Conservation (phyloP, 768 basidiomycete genomes). For the Suillus variegatus region DNA sequence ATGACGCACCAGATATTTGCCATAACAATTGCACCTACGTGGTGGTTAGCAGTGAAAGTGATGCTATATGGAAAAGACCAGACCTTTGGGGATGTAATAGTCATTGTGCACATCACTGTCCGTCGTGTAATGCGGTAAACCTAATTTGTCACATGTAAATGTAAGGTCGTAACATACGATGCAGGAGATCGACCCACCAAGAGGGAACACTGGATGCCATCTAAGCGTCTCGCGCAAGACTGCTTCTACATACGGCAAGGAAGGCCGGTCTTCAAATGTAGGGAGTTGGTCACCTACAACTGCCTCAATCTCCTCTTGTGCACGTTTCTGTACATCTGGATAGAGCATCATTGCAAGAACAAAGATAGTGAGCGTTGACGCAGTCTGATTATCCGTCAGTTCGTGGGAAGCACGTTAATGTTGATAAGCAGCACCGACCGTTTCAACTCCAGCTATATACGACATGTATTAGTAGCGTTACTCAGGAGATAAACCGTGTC, state of each 20-base stretch:
- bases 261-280: constrained; percentile 25
- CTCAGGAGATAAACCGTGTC: constrained; percentile 1
- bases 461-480: constrained; percentile 10
- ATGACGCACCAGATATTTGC: constrained; percentile 29
- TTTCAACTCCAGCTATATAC: constrained; percentile 29
- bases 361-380: constrained; percentile 33
- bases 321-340: constrained; percentile 36
- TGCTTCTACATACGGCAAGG: constrained; percentile 34
- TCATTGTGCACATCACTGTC: constrained; percentile 28
- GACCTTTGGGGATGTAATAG: constrained; percentile 29
- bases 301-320: constrained; percentile 35
- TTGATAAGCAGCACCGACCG: constrained; percentile 18
- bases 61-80: not conserved
- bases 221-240: constrained; percentile 37
- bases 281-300: constrained; percentile 32
- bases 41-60: constrained; percentile 18
- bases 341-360: constrained; percentile 36
- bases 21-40: constrained; percentile 30
- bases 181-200: constrained; percentile 20
- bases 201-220: constrained; percentile 35
- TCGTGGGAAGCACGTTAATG: not conserved
- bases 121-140: constrained; percentile 30
- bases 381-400: constrained; percentile 24
- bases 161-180: not conserved
- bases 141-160: constrained; percentile 13